Evolutionary conservation across 768 basidiomycete species (phyloP).

Genomic region (Hygrophorus pudorinus): DNA sequence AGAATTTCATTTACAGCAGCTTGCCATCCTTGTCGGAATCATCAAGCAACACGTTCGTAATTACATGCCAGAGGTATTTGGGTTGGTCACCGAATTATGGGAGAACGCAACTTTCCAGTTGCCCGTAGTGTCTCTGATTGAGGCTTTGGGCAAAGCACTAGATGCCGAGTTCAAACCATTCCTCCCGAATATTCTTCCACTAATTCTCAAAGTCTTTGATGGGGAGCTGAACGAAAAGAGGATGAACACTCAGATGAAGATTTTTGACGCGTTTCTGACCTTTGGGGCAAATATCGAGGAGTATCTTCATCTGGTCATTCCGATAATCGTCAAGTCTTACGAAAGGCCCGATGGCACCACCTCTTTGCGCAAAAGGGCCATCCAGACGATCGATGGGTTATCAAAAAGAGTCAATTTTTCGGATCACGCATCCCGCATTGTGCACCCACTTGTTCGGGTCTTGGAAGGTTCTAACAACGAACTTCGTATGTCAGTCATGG

Average conservation of each 20-base stretch:
- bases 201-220: slow-evolving; percentile 85
- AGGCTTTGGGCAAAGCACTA: slow-evolving; percentile 85
- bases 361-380: slow-evolving; percentile 75
- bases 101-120: slow-evolving; percentile 74
- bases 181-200: slow-evolving; percentile 80
- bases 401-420: slow-evolving; percentile 94
- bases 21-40: slow-evolving; percentile 90
- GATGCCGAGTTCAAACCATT: slow-evolving; percentile 98
- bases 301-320: slow-evolving; percentile 93
- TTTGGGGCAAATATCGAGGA: slow-evolving; percentile 97
- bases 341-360: slow-evolving; percentile 71
- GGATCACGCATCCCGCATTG: slow-evolving; percentile 93
- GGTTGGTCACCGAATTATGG: slow-evolving; percentile 86
- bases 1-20: slow-evolving; percentile 90
- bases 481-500: slow-evolving; percentile 79
- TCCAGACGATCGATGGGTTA: slow-evolving; percentile 84
- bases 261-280: slow-evolving; percentile 89
- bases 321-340: slow-evolving; percentile 85
- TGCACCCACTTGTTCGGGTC: slow-evolving; percentile 89
- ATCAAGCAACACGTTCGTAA: slow-evolving; percentile 97
- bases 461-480: slow-evolving; percentile 69
- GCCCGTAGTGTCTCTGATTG: slow-evolving; percentile 86
- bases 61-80: slow-evolving; percentile 79
- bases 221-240: slow-evolving; percentile 78
- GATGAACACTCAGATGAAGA: slow-evolving; percentile 71